phyloP scores from a whole-genome alignment of 148 eudicot species.

The Heliosperma pusillum region DNA sequence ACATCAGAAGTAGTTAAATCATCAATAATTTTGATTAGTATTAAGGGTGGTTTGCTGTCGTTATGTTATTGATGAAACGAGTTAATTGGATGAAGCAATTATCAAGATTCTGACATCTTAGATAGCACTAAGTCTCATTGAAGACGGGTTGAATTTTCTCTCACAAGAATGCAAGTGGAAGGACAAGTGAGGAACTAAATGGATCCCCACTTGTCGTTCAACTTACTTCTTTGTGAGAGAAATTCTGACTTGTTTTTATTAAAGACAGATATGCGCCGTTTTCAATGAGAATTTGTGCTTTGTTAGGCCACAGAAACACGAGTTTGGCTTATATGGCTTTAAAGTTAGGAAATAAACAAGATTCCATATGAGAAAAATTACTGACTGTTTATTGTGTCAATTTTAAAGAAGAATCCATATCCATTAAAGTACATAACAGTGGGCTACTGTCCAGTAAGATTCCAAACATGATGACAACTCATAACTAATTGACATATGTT shows the following conservation, averaged over 20 bases:
- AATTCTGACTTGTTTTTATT: too few relatives aligned
- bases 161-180: too few relatives aligned
- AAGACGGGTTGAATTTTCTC: too few relatives aligned
- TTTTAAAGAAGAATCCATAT: background rate
- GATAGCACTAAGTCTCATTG: too few relatives aligned
- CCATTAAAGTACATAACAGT: background rate
- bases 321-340: background rate
- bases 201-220: too few relatives aligned
- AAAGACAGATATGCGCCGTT: too few relatives aligned
- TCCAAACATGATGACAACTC: background rate
- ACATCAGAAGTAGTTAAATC: slow-evolving; percentile 9
- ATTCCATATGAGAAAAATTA: background rate
- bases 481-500: too few relatives aligned
- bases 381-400: background rate
- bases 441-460: slow-evolving; percentile 11
- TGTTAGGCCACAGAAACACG: slow-evolving; percentile 15
- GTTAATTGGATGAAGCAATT: background rate
- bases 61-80: background rate
- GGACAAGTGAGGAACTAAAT: too few relatives aligned
- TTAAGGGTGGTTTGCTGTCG: background rate
- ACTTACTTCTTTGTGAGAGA: too few relatives aligned
- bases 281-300: too few relatives aligned
- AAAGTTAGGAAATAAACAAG: background rate
- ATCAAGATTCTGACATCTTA: background rate
- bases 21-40: background rate